Evolutionary conservation across 495 filamentous ascomycete species (phyloP).

Genomic region (Amniculicola lignicola): DNA sequence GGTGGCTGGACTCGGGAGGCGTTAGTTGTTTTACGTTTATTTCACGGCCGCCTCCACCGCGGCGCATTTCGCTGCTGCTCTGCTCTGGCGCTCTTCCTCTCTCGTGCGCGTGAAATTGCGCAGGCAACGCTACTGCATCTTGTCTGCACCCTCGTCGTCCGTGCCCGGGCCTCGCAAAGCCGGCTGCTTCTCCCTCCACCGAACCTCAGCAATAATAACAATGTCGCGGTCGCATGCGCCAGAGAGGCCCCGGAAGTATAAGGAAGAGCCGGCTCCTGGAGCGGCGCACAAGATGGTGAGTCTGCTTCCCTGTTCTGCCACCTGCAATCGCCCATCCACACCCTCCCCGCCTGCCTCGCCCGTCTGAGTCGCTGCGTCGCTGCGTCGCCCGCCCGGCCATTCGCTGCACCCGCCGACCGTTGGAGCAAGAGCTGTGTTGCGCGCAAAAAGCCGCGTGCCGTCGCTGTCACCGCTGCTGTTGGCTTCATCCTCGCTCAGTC

Average conservation of each 20-base stretch:
- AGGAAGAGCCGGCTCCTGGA: slow-evolving; percentile 42
- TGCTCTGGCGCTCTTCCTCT: background rate
- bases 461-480: slow-evolving; percentile 23
- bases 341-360: slow-evolving; percentile 2
- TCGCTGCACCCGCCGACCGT: slow-evolving; percentile 21
- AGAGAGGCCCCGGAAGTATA: slow-evolving; percentile 38
- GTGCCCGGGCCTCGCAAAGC: slow-evolving; percentile 21
- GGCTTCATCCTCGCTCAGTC: slow-evolving; percentile 33
- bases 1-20: slow-evolving; percentile 25
- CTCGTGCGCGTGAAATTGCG: slow-evolving; percentile 27
- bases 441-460: slow-evolving; percentile 20
- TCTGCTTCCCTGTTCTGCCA: slow-evolving; percentile 30
- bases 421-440: background rate
- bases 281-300: slow-evolving; percentile 39
- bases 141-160: slow-evolving; percentile 21
- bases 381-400: slow-evolving; percentile 2
- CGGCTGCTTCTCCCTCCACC: slow-evolving; percentile 17
- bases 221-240: slow-evolving; percentile 40
- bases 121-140: slow-evolving; percentile 29
- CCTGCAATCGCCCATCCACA: background rate
- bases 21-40: slow-evolving; percentile 33
- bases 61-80: background rate
- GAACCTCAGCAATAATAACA: slow-evolving; percentile 33
- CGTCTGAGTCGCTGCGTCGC: slow-evolving; percentile 10
- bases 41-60: slow-evolving; percentile 27